Base-by-base conservation (phyloP, 2,329 filamentous ascomycete genomes). In the Didymella pinodella region DNA sequence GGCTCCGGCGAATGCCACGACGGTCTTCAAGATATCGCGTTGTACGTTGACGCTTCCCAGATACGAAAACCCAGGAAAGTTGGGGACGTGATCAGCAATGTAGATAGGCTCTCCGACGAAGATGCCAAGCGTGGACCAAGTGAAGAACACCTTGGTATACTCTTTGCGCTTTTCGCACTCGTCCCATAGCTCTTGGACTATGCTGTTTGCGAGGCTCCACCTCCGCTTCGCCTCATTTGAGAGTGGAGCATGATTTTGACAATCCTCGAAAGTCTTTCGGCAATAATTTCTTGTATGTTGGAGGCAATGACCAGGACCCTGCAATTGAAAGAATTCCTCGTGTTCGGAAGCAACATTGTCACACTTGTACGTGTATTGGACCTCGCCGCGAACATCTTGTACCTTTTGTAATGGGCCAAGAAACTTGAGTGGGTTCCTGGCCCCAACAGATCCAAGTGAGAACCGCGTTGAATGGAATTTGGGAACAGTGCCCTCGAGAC, bases 31-130 rank as follows among this genome's bases (percentile, higher is more conserved):
- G 36, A 40, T 48, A 40, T 63, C 68, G 41, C 57, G 67, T 49
- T 60, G 67, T 32, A 63, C 63, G 55, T 65, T 72, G 38, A 62
- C 62, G 26, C 49, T 66, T 31, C 71, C 71, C 12, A 67, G 65
- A 44, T 65, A 68, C 0, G 59, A 63, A 14, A 69, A 59, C 2
- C 67, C 63, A 6, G 63, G 61, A 31, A 68, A 67, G 26, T 69
- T 66, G n/a, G 62, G 56, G 12, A 67, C 55, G 45, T 59, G 58
- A 16, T 62, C 55, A 28, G 59, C 54, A 18, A 68, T 48, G 41
- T 69, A 69, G 12, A 59, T 62, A 11, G 62, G 59, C 43, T 69
- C 65, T 25, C 65, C 64, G 11, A 69, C 57, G 18, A 65, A 69
- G 22, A 55, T 53, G 11, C 67, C 67, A 8, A 68, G 57, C 3